phyloP scores from a whole-genome alignment of 352 stramenopile genomes.

The Phytophthora boehmeriae region DNA sequence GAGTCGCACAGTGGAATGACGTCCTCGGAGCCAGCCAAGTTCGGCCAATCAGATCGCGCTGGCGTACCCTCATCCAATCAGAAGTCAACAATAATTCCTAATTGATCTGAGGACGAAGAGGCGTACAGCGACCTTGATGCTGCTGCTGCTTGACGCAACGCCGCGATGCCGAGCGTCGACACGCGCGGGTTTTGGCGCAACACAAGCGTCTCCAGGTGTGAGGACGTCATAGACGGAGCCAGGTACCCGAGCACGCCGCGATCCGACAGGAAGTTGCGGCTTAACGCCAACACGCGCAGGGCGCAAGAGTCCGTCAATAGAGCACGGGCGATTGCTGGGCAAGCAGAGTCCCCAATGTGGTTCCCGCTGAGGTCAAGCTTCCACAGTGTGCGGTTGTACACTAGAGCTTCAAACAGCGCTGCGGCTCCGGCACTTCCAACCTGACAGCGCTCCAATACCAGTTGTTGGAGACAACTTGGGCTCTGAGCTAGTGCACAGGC shows the following conservation, averaged over 20 bases:
- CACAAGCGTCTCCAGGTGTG: slow-evolving; percentile 55
- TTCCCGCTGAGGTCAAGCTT: slow-evolving; percentile 80
- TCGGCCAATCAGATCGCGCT: slow-evolving; percentile 28
- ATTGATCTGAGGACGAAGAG: slow-evolving; percentile 6
- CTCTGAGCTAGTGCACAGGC: slow-evolving; percentile 52
- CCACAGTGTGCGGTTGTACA: slow-evolving; percentile 56
- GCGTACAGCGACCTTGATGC: background rate
- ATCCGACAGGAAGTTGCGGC: slow-evolving; percentile 62
- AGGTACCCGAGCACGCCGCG: slow-evolving; percentile 54
- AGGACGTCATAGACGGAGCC: slow-evolving; percentile 46
- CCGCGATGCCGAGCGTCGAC: slow-evolving; percentile 32
- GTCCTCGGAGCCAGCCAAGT: slow-evolving; percentile 21
- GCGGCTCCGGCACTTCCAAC: slow-evolving; percentile 57
- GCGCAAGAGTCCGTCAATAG: slow-evolving; percentile 33
- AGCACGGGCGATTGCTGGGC: slow-evolving; percentile 36
- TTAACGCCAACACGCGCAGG: slow-evolving; percentile 56
- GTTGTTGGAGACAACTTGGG: slow-evolving; percentile 61
- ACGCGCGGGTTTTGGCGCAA: slow-evolving; percentile 54
- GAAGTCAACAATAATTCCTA: slow-evolving; percentile 15
- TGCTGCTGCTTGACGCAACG: slow-evolving; percentile 28
- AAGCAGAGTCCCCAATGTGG: slow-evolving; percentile 61
- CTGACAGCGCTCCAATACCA: slow-evolving; percentile 70
- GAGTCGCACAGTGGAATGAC: background rate
- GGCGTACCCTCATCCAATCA: slow-evolving; percentile 40
- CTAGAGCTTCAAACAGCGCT: slow-evolving; percentile 56